Base-by-base conservation (phyloP, 306 rosid genomes). In the Luffa aegyptiaca region DNA sequence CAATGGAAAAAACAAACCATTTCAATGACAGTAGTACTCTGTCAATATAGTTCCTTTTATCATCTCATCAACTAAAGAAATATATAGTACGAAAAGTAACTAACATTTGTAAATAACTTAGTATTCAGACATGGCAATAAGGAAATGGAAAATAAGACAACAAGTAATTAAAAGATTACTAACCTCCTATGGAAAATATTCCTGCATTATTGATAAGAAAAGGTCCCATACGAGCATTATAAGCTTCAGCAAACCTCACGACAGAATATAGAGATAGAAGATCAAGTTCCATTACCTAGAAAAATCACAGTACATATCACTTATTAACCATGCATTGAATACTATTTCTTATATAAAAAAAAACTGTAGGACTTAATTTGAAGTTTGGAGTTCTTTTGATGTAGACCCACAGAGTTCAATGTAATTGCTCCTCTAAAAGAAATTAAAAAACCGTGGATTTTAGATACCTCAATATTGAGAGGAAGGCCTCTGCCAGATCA, bases 131-230 rank as follows among this genome's bases (percentile, higher is more conserved):
- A 17, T 42, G 78, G 63, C n/a, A 58, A 70, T 53, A 84, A 59
- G 11, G 63, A 36, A 77, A 51, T 45, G 36, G 46, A 49, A 20
- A 42, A 82, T 56, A 44, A 35, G 48, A 45, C 26, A 8, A 16
- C 61, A 44, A 53, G 31, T 18, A 7, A 20, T 63, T 9, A 39
- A 69, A 45, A 10, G 53, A 68, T 82, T 70, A 85, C 85, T 66
- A 77, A 96, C 99, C 99, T 85, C 99, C 93, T 12, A 96, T 96
- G 61, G 98, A 90, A 87, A 96, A 96, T 65, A 96, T 96, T 77
- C 99, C 99, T 9, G 99, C 99, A 75, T 96, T 96, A 71, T 96
- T 96, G 79, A 96, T 93, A 82, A 96, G 99, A 88, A 86, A 86
- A 83, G 96, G 94, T 77, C 89, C 91, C 13, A 81, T 84, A 51